Evolutionary conservation across 2,329 filamentous ascomycete genomes (phyloP).

Genomic region (Coniella lustricola): DNA sequence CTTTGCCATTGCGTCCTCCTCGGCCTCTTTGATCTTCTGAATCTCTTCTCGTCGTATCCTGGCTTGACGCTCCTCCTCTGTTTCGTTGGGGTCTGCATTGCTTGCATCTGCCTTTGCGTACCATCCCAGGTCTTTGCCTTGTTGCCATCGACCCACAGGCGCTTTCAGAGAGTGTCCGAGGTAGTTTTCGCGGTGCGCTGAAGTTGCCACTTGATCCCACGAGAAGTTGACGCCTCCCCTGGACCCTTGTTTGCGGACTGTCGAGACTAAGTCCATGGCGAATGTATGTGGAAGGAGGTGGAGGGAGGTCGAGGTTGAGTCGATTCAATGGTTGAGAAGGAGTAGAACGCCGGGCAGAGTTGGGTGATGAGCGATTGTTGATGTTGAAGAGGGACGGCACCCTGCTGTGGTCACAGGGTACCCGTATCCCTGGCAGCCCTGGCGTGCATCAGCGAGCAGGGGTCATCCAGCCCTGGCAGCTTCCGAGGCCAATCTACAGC

Average conservation of each 20-base stretch:
- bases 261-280: conserved; percentile 84
- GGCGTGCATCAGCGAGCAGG: too few relatives aligned
- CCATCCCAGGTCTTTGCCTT: conserved; percentile 62
- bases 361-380: too few relatives aligned
- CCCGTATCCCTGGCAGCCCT: too few relatives aligned
- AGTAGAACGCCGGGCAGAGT: too few relatives aligned
- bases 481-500: too few relatives aligned
- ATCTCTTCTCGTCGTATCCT: conserved; percentile 70
- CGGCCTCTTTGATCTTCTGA: conserved; percentile 76
- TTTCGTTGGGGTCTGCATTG: conserved; percentile 44
- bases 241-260: conserved; percentile 83
- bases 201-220: conserved; percentile 89
- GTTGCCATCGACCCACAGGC: conserved; percentile 86
- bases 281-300: not conserved
- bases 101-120: conserved; percentile 52
- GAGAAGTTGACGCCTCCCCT: conserved; percentile 92
- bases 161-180: conserved; percentile 90
- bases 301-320: not conserved
- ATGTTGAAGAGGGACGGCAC: too few relatives aligned
- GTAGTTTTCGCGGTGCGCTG: conserved; percentile 79
- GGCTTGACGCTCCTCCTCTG: conserved; percentile 49
- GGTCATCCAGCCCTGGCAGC: too few relatives aligned
- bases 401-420: too few relatives aligned
- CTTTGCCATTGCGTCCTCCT: conserved; percentile 81
- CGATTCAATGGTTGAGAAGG: too few relatives aligned